Evolutionary conservation across 1,284 basidiomycete species (phyloP).

Genomic region (Papiliotrema flavescens): DNA sequence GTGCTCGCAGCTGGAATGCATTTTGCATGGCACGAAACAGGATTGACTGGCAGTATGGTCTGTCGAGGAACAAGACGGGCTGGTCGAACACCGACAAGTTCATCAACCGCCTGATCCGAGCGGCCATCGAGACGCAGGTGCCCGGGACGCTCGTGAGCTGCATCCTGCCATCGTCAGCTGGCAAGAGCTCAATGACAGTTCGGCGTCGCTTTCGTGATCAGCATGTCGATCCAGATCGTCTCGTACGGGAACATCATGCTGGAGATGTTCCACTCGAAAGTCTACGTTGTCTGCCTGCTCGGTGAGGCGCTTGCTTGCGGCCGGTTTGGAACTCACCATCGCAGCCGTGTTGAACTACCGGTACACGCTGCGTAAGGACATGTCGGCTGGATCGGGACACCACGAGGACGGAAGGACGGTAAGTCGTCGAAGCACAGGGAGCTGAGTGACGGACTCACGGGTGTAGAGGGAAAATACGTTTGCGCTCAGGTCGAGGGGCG

Average conservation of each 20-base stretch:
- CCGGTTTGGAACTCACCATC: neutral
- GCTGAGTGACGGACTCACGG: no score
- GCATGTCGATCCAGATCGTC: neutral
- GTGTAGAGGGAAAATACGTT: no score
- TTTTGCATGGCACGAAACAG: no score
- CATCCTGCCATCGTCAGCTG: no score
- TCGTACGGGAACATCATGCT: neutral
- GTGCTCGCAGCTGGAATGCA: no score
- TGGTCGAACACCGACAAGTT: slow-evolving; percentile 7
- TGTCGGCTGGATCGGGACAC: no score
- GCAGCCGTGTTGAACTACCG: slow-evolving; percentile 2
- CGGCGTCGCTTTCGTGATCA: neutral
- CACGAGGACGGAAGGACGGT: no score
- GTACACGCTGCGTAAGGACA: neutral
- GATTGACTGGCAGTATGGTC: no score
- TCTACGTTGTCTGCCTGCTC: neutral
- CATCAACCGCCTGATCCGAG: neutral
- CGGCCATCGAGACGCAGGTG: slow-evolving; percentile 1
- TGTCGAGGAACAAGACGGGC: slow-evolving; percentile 1
- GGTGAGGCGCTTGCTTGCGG: neutral
- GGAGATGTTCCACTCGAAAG: neutral
- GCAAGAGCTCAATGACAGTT: no score
- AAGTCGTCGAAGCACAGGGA: no score
- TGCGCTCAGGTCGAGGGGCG: no score
- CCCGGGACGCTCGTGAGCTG: neutral